Percentiles rank a stretch among this genome's conserved stretches.
phyloP scores from a whole-genome alignment of 1,284 basidiomycete genomes.

The Apiotrichum gracile region DNA sequence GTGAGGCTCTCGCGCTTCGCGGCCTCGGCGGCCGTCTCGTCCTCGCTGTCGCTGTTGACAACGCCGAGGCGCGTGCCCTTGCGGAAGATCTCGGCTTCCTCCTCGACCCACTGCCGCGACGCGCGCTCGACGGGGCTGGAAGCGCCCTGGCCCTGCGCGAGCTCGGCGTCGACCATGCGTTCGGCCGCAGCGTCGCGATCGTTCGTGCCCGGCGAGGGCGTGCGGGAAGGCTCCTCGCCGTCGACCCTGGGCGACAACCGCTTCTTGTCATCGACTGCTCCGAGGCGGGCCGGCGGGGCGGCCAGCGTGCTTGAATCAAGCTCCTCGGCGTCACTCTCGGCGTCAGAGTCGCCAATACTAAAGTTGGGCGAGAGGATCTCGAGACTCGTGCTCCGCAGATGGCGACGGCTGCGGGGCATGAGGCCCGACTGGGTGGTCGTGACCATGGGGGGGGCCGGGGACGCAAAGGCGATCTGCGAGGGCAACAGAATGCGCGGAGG shows the following conservation, averaged over 20 bases:
- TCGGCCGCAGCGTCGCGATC: conserved; percentile 5
- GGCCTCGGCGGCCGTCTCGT: conserved; percentile 54
- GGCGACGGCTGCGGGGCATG: conserved; percentile 20
- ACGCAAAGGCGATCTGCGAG: conserved; percentile 27
- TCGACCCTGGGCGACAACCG: neutral
- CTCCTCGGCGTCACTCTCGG: conserved; percentile 59
- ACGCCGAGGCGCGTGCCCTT: conserved; percentile 76
- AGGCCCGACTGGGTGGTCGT: conserved; percentile 6
- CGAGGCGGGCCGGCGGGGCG: neutral
- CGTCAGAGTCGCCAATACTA: conserved; percentile 56
- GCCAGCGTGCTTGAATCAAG: conserved; percentile 22
- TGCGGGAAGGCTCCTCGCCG: neutral
- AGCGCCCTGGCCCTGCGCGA: conserved; percentile 4
- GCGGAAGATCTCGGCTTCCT: conserved; percentile 87
- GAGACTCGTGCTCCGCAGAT: conserved; percentile 31
- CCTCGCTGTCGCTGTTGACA: conserved; percentile 67
- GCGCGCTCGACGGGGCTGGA: conserved; percentile 42
- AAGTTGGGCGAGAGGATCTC: conserved; percentile 61
- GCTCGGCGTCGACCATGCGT: conserved; percentile 11
- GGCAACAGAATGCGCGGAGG: conserved; percentile 37
- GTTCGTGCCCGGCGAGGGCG: neutral
- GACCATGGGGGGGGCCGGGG: conserved; percentile 13
- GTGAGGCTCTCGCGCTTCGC: neutral
- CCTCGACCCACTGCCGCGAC: conserved; percentile 68
- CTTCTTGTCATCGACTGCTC: neutral